Conservation (phyloP, 2,329 filamentous ascomycete genomes). For the Cytospora mali region DNA sequence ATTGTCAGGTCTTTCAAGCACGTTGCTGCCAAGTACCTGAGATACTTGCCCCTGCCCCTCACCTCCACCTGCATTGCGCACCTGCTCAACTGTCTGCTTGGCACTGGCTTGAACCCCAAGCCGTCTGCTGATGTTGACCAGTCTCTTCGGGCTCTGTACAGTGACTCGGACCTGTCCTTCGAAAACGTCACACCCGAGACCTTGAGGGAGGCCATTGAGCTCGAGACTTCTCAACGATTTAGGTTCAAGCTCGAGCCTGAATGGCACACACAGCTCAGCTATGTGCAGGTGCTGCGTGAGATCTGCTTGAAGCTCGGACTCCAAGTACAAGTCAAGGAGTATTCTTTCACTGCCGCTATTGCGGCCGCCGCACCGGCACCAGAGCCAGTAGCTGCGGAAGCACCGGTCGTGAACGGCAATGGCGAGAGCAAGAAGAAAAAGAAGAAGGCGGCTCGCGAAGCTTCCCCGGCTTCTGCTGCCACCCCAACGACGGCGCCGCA, state of each 20-base stretch:
- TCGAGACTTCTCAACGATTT: constrained; percentile 74
- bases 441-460: constrained; percentile 58
- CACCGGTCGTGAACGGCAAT: constrained; percentile 43
- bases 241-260: constrained; percentile 70
- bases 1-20: constrained; percentile 96
- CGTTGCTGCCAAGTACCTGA: constrained; percentile 76
- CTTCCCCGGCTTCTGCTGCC: constrained; percentile 51
- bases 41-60: constrained; percentile 77
- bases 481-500: constrained; percentile 45
- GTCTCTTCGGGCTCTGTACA: constrained; percentile 73
- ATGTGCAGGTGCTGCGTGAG: constrained; percentile 85
- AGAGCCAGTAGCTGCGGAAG: constrained; percentile 35
- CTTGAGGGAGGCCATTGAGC: constrained; percentile 69
- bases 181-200: constrained; percentile 75
- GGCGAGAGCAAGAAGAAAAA: constrained; percentile 60
- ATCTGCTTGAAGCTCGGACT: constrained; percentile 86
- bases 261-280: constrained; percentile 70
- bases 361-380: constrained; percentile 38
- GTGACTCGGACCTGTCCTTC: constrained; percentile 80
- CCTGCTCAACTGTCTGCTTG: constrained; percentile 90
- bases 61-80: constrained; percentile 81
- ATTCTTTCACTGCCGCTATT: constrained; percentile 59
- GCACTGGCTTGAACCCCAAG: constrained; percentile 72
- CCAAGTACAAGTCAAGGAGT: constrained; percentile 80
- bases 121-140: constrained; percentile 79